Base-by-base conservation (phyloP, 306 rosid species). In the Vigna trinervia region DNA sequence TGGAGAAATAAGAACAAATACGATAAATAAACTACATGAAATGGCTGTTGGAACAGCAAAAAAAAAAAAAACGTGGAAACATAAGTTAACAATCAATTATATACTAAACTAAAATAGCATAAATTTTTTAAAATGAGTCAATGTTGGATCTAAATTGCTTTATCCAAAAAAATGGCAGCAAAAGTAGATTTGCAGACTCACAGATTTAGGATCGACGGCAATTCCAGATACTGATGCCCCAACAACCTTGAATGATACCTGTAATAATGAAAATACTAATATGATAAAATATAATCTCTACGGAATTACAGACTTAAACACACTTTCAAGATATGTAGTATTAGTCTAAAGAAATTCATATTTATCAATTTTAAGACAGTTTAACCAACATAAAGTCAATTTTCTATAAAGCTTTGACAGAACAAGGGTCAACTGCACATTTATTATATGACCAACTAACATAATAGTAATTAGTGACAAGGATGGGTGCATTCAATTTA, bases 211-310 rank as follows among this genome's bases (percentile, higher is more conserved):
- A 85, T 92, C 96, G 67, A 88, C 58, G 26, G 87, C 60, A 77
- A 92, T 82, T 84, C 98, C 96, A 80, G 99, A 92, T 71, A 88
- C 67, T n/a, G 99, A 90, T 67, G 94, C 96, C 75, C 97, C 97
- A 48, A 63, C 88, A 78, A 95, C 82, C 88, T 87, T 95, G 90
- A 89, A 91, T 9, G 92, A 92, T 51, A 81, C 97, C 98, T 95
- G 87, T 43, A 52, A 69, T 70, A 60, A 66, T 43, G 68, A 19
- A 71, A 83, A 82, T 7, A 61, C 54, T 34, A 64, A 57, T 39
- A 62, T 79, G 72, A 68, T 61, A 9, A 41, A 8, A 48, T 13
- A 69, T 63, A 70, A 66, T 59, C 56, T 10, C 47, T n/a, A 58
- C 43, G 50, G 28, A 59, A 45, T 30, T 62, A 39, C 23, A 83